Conservation (phyloP, 768 basidiomycete genomes). For the Rossbeevera mucosa region DNA sequence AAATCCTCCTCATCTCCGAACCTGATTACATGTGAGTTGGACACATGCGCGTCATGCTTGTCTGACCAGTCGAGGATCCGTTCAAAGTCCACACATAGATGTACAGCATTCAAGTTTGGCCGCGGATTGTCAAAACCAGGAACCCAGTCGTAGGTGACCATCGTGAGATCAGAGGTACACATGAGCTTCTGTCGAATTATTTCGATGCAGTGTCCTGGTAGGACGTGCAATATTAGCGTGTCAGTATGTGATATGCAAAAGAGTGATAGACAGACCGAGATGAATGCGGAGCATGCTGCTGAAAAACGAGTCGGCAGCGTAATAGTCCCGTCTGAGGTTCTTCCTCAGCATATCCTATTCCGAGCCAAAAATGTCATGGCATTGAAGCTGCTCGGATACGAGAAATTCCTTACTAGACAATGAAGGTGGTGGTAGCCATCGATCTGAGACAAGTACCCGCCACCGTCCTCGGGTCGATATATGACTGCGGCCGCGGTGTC, state of each 20-base stretch:
- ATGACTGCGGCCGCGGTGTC: conserved; percentile 1
- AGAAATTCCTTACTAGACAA: conserved; percentile 1
- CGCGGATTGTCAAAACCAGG: not conserved
- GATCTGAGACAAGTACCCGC: conserved; percentile 9
- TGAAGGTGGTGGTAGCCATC: conserved; percentile 11
- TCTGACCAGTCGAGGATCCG: conserved; percentile 1
- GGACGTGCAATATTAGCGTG: not conserved
- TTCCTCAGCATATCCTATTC: not conserved
- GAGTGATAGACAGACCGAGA: not conserved
- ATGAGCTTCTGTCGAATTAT: conserved; percentile 3
- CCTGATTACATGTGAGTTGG: not conserved
- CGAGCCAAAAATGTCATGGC: not conserved
- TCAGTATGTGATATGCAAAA: not conserved
- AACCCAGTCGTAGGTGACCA: conserved; percentile 1
- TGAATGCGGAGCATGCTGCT: not conserved
- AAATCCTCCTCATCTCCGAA: conserved; percentile 1
- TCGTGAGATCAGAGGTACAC: conserved; percentile 2
- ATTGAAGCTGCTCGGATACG: too few relatives aligned
- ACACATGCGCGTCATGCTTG: not conserved
- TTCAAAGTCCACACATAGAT: conserved; percentile 3
- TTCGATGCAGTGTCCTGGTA: not conserved
- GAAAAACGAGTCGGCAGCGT: not conserved
- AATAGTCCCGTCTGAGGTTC: not conserved
- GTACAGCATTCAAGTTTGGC: not conserved
- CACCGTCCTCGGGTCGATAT: conserved; percentile 9